Evolutionary conservation across 78 protist species (phyloP), one percentile per base, ranked within the genome.

Genomic region (Reticulomyxa filosa): DNA sequence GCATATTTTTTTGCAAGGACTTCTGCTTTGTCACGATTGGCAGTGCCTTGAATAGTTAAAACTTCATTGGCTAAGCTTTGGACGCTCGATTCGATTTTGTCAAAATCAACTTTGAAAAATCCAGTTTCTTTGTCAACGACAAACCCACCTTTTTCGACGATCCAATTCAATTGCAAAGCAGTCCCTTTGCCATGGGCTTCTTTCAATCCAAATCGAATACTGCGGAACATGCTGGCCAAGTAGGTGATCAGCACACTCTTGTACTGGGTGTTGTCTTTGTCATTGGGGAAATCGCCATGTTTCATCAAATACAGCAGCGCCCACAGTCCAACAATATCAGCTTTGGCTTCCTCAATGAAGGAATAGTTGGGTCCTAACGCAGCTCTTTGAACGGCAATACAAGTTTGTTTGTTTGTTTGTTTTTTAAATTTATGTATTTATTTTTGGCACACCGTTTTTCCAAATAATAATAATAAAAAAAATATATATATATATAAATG

Each of bases 121-220:
- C 13, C 20, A 8, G 67, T 32, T 5, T 11, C 11, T 13, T 48
- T 30, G 56, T 63, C 67, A 23, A 46, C 48, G 0, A 10, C 11
- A 6, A 67, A 5, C 57, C 37, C 73, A 10, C 69, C 75, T 25
- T 7, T 8, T 29, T 37, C 69, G 26, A 71, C 23, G 33, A 71
- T 10, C 27, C 51, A 71, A 7, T 53, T 71, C 42, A 71, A 48
- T 62, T 71, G 75, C 36, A 71, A 4, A 42, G 70, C 71, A 8
- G 22, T 32, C 27, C 75, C 75, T 57, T 71, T 72, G 11, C 71
- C 75, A 36, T 71, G 75, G n/a, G 75, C 75, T 46, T 51, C 57
- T 22, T 71, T 61, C 6, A 62, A 1, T 6, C 75, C 75, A 66
- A 71, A 71, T 17, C 75, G 52, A 57, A 71, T 70, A 25, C 73